A percentile compares a stretch with the other conserved stretches of the same genome.
Conservation (phyloP, 768 basidiomycete species). For the Naganishia kalamii region DNA sequence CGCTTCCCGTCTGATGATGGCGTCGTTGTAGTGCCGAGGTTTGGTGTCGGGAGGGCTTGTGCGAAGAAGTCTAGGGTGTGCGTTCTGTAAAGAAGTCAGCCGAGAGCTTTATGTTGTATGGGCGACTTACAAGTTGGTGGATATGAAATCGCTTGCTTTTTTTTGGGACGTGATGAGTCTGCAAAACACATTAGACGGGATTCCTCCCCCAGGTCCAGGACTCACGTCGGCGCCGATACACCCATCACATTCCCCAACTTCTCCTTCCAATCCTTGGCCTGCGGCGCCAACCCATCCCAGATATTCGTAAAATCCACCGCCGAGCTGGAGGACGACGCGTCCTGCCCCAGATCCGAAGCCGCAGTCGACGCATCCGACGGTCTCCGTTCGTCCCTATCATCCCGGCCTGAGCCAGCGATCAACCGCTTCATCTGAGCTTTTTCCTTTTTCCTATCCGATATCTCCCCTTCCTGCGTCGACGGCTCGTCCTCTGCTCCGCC, state of each 20-base stretch:
- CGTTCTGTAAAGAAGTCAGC: neutral
- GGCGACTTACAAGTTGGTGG: neutral
- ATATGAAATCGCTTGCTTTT: constrained; percentile 2
- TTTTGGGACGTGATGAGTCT: constrained; percentile 12
- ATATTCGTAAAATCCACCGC: neutral
- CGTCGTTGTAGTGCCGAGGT: neutral
- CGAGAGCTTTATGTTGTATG: neutral
- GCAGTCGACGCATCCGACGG: too few species aligned
- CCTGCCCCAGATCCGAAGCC: neutral
- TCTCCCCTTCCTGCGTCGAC: neutral
- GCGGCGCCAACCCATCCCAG: constrained; percentile 7
- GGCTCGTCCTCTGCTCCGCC: neutral
- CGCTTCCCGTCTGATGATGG: neutral
- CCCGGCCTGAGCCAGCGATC: neutral
- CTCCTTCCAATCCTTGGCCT: constrained; percentile 10
- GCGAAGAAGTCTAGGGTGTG: constrained; percentile 9
- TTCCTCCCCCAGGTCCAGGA: neutral
- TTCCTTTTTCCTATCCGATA: neutral
- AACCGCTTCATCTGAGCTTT: neutral
- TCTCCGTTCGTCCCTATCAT: neutral
- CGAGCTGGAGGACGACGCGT: neutral
- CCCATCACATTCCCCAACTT: constrained; percentile 1
- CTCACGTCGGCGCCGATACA: neutral
- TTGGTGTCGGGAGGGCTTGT: constrained; percentile 4
- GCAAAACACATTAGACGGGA: too few species aligned